Conservation (phyloP, 805 yeast species). For the Kuraishia molischiana region DNA sequence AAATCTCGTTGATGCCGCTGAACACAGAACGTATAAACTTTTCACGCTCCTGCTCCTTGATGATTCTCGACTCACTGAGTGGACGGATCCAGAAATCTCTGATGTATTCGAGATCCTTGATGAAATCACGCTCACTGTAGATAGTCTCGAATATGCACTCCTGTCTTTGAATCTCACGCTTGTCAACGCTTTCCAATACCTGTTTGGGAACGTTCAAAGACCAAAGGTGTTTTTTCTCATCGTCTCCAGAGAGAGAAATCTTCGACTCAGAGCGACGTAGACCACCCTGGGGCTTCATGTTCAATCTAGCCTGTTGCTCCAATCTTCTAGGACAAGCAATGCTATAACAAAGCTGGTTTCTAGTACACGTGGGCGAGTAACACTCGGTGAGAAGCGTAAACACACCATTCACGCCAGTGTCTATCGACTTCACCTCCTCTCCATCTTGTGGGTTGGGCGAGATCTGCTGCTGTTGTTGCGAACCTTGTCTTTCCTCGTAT, state of each 20-base stretch:
- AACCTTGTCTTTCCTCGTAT: slow-evolving; percentile 7
- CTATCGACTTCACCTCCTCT: background rate
- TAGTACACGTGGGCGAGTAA: slow-evolving; percentile 92
- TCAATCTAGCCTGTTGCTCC: slow-evolving; percentile 90
- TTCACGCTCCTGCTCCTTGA: slow-evolving; percentile 83
- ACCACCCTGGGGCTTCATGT: slow-evolving; percentile 82
- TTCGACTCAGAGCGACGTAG: slow-evolving; percentile 66
- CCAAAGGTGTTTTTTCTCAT: slow-evolving; percentile 83
- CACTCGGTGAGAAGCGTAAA: slow-evolving; percentile 90
- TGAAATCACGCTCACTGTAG: slow-evolving; percentile 90
- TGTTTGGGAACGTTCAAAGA: slow-evolving; percentile 81
- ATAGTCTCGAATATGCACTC: slow-evolving; percentile 92
- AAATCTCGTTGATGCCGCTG: slow-evolving; percentile 80
- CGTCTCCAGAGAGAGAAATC: slow-evolving; percentile 62
- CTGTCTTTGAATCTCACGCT: slow-evolving; percentile 83
- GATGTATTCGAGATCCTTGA: slow-evolving; percentile 85
- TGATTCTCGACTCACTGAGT: slow-evolving; percentile 73
- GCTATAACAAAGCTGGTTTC: slow-evolving; percentile 82
- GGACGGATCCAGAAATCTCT: slow-evolving; percentile 94
- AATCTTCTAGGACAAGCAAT: slow-evolving; percentile 93
- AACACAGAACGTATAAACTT: slow-evolving; percentile 88
- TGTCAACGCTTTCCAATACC: slow-evolving; percentile 68
- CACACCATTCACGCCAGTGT: slow-evolving; percentile 67
- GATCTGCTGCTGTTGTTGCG: slow-evolving; percentile 3
- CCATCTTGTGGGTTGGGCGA: background rate